Evolutionary conservation across 116 monocot species (phyloP), one percentile per base, ranked within the genome.

Genomic region (Posidonia oceanica): DNA sequence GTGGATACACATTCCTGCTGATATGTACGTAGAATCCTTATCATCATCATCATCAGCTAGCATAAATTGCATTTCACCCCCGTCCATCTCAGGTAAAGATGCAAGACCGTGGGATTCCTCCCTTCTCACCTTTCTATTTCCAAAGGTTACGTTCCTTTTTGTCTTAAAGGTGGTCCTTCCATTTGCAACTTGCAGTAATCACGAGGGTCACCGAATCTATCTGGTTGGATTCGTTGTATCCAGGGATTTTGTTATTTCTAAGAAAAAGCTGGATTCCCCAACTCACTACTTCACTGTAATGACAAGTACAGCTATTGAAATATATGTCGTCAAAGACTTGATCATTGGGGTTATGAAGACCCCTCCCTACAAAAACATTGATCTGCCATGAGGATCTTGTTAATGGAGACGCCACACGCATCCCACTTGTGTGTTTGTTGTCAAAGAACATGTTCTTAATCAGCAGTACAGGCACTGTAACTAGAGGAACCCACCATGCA

Each of bases 11-110:
- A 48, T 64, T 39, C 54, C 70, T 22, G 17, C 64, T 39, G 39
- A 41, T 76, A 53, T 63, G 14, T 76, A 53, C 54, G 14, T 39
- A 41, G 76, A 76, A 63, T 76, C 76, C 70, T 76, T 70, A 70
- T 76, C 76, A 70, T 11, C 66, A 66, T 42, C 39, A 39, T 4
- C 66, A 39, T 44, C 20, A 3, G 38, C 66, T 5, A 57, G 29
- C 29, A 57, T 57, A 6, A 7, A 20, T 21, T 21, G 38, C 66
- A 20, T 66, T 44, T 2, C 21, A 36, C 55, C 54, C 70, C 55
- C 54, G 63, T 70, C 51, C 69, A 53, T 53, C n/a, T 69, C 75
- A 54, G 22, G 13, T 63, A 70, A 55, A 70, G 70, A 20, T 69
- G 20, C 41, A 23, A 40, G 54, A 14, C 29, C 29, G 29, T 3